Evolutionary conservation across 2,329 filamentous ascomycete genomes (phyloP), one percentile per base, ranked within the genome.

Genomic region (Aspergillus piperis): DNA sequence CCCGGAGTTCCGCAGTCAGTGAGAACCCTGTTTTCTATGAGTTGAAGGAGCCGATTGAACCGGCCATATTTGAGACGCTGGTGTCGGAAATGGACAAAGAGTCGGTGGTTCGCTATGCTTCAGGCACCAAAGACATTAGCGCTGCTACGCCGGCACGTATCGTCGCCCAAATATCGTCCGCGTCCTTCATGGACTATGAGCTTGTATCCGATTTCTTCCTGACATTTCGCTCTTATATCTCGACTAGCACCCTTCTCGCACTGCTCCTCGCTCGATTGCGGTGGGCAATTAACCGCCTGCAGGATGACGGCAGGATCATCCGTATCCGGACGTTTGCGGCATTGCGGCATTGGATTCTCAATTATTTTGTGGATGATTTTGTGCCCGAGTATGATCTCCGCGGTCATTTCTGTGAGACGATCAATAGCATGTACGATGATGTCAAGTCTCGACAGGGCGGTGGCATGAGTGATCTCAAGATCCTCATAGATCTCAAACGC

Each of bases 301-400:
- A 96, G 71, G 92, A 97, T 73, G 87, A 88, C 59, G 95, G 95
- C 41, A 90, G 92, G 72, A 91, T 99, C 55, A 95, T 97, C n/a
- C 87, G 94, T 53, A 96, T 99, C 15, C 87, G 95, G 44, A 96
- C 93, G 0, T 99, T 98, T 78, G 95, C 97, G 25, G 95, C 95
- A 7, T 83, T 98, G 48, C 88, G 95, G 59, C 95, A 99, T 76
- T 99, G 95, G 95, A 93, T 98, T 59, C 79, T 99, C 63, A 99
- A 99, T 75, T 99, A 99, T 76, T 99, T 98, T 67, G 84, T 91
- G 58, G 95, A 99, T 72, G 95, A 99, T 73, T 99, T 96, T 73
- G 86, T 96, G 42, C 77, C 89, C 23, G 87, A 93, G 71, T 88
- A 89, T 71, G 81, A 85, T 48, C 81, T 98, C 32, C 88, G 94